Conservation (phyloP, 2,329 filamentous ascomycete species). For the Pestalotiopsis sp. region DNA sequence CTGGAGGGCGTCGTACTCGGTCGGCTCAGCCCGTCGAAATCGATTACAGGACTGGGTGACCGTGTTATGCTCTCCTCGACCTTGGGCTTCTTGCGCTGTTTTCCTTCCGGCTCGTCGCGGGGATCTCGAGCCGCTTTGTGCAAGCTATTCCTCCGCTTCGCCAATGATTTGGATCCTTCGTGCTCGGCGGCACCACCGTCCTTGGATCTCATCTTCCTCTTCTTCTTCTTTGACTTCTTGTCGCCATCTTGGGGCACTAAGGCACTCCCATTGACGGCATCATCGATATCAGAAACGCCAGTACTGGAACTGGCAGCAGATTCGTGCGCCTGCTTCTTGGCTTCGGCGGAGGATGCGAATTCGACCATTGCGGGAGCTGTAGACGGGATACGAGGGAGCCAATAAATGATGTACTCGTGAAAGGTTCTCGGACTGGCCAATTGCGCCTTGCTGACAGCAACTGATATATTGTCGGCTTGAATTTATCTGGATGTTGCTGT, state of each 20-base stretch:
- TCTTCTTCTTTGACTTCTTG: conserved; percentile 35
- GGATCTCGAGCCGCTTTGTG: conserved; percentile 65
- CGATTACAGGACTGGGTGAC: conserved; percentile 60
- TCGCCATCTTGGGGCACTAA: conserved; percentile 22
- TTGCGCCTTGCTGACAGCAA: background rate
- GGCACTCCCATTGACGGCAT: conserved; percentile 29
- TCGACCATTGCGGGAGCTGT: conserved; percentile 29
- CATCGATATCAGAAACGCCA: conserved; percentile 32
- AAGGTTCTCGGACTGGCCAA: background rate
- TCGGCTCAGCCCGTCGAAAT: conserved; percentile 63
- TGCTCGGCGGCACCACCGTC: conserved; percentile 33
- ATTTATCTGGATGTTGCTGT: background rate
- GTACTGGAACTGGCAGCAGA: conserved; percentile 23
- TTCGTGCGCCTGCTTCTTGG: conserved; percentile 18
- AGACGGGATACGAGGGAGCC: background rate
- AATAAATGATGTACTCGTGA: background rate
- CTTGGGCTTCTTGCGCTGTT: conserved; percentile 36
- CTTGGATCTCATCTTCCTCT: conserved; percentile 26
- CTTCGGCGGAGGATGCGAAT: conserved; percentile 20
- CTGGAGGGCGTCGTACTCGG: conserved; percentile 46
- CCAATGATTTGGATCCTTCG: conserved; percentile 30
- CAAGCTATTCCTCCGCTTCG: conserved; percentile 54
- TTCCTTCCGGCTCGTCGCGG: conserved; percentile 51
- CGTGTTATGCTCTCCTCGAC: conserved; percentile 35
- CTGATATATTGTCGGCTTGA: background rate